phyloP scores from a whole-genome alignment of 2,329 filamentous ascomycete genomes.

The Pyrenophora graminea region DNA sequence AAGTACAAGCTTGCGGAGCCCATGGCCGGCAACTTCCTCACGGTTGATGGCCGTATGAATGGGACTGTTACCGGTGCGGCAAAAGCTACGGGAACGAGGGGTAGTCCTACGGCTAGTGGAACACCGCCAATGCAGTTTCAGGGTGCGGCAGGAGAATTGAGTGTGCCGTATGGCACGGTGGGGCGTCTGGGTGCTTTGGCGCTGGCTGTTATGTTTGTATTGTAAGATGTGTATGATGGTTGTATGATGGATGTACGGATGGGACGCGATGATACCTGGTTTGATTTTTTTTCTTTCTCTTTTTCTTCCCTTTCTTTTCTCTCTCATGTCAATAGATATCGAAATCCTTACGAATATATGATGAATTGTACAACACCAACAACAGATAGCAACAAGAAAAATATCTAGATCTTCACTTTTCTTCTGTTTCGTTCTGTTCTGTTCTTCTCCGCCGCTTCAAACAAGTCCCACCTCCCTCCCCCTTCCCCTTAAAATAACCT shows the following conservation, averaged over 20 bases:
- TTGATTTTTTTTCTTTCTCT: too few relatives aligned
- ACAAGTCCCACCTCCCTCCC: slow-evolving; percentile 39
- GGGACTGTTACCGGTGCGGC: slow-evolving; percentile 8
- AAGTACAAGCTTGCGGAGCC: slow-evolving; percentile 31
- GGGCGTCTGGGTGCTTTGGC: slow-evolving; percentile 21
- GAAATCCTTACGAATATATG: too few relatives aligned
- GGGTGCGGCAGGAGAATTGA: slow-evolving; percentile 21
- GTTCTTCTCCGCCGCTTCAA: slow-evolving; percentile 5
- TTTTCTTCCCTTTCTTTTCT: too few relatives aligned
- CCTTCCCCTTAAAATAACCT: slow-evolving; percentile 31
- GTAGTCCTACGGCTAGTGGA: neutral
- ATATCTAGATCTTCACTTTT: too few relatives aligned
- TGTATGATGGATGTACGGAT: too few relatives aligned
- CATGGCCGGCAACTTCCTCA: slow-evolving; percentile 43
- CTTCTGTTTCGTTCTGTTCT: neutral
- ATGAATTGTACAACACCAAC: too few relatives aligned
- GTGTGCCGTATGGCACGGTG: slow-evolving; percentile 15
- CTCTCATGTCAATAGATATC: too few relatives aligned
- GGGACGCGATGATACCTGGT: too few relatives aligned
- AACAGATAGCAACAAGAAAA: too few relatives aligned
- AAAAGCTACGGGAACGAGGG: slow-evolving; percentile 23
- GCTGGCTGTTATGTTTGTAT: slow-evolving; percentile 16
- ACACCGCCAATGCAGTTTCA: slow-evolving; percentile 23
- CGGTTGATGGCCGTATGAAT: slow-evolving; percentile 36
- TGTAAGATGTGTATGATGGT: slow-evolving; percentile 1